These are phyloP conservation scores for Paxillus rubicundulus DNA, from an alignment of 768 basidiomycete genomes.

Conservation along the genomic window DNA sequence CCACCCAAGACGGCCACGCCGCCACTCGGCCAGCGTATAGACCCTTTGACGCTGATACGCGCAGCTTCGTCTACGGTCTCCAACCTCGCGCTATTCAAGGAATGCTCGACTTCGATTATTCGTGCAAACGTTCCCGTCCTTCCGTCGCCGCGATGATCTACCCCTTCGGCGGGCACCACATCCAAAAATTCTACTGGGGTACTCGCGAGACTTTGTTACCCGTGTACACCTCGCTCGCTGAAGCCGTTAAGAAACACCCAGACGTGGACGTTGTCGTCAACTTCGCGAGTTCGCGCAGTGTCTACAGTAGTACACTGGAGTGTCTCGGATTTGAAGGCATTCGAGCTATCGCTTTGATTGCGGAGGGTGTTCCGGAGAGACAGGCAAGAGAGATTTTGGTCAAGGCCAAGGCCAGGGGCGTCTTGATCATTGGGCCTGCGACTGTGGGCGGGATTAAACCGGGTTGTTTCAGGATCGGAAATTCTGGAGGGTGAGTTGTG, in stretches of 20 bases:
- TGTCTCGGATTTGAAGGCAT: conserved; percentile 57
- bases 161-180: conserved; percentile 99
- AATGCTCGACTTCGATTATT: conserved; percentile 98
- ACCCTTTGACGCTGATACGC: conserved; percentile 92
- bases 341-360: conserved; percentile 81
- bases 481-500: conserved; percentile 83
- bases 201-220: conserved; percentile 98
- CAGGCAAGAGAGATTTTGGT: conserved; percentile 96
- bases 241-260: conserved; percentile 91
- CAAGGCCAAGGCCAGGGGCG: conserved; percentile 78
- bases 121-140: conserved; percentile 87
- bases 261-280: conserved; percentile 98
- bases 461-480: conserved; percentile 99
- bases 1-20: conserved; percentile 32
- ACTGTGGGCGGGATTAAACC: conserved; percentile 99
- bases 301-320: conserved; percentile 93
- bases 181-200: conserved; percentile 99
- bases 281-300: conserved; percentile 92
- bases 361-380: conserved; percentile 97
- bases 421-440: conserved; percentile 94
- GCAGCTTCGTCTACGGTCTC: conserved; percentile 96
- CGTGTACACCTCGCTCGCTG: conserved; percentile 89
- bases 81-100: conserved; percentile 99
- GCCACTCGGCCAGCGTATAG: conserved; percentile 71
- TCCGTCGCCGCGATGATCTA: conserved; percentile 99